Conservation (phyloP, 345 rosid genomes). For the Trapa incisa region DNA sequence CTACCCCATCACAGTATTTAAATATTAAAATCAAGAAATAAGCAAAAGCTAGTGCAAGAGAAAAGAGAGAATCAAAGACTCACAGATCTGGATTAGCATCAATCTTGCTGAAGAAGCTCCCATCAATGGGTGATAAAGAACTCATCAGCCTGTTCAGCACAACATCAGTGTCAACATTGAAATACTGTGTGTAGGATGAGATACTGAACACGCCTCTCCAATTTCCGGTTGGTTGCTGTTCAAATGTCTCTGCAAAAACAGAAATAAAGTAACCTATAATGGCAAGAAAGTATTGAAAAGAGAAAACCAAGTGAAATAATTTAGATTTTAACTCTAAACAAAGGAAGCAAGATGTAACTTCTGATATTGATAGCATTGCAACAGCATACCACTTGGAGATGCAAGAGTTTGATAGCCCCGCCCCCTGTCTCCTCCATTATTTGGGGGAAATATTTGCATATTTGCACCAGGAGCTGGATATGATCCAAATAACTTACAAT, state of each 20-base stretch:
- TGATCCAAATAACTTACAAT: constrained; percentile 10
- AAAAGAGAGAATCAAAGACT: constrained; percentile 15
- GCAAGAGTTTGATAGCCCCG: constrained; percentile 67
- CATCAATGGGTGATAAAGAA: constrained; percentile 58
- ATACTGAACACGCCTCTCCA: constrained; percentile 81
- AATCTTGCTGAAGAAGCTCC: constrained; percentile 79
- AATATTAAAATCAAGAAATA: neutral
- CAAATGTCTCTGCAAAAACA: constrained; percentile 50
- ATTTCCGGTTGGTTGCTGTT: constrained; percentile 60
- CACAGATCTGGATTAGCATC: constrained; percentile 94
- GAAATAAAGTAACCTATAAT: constrained; percentile 4
- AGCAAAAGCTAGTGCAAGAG: neutral
- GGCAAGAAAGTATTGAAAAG: neutral
- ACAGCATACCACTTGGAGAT: constrained; percentile 42
- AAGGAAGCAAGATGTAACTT: neutral
- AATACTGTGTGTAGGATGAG: constrained; percentile 72
- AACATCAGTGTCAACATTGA: constrained; percentile 79
- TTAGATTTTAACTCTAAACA: neutral
- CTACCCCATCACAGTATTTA: neutral
- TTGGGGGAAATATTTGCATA: constrained; percentile 63
- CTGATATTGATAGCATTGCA: neutral
- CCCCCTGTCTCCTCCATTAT: constrained; percentile 30
- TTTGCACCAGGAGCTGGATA: constrained; percentile 54
- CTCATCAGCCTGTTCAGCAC: constrained; percentile 70
- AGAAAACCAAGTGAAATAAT: neutral